Evolutionary conservation across 177 flowering plant genomes (phyloP).

Genomic region (Tripterygium wilfordii): DNA sequence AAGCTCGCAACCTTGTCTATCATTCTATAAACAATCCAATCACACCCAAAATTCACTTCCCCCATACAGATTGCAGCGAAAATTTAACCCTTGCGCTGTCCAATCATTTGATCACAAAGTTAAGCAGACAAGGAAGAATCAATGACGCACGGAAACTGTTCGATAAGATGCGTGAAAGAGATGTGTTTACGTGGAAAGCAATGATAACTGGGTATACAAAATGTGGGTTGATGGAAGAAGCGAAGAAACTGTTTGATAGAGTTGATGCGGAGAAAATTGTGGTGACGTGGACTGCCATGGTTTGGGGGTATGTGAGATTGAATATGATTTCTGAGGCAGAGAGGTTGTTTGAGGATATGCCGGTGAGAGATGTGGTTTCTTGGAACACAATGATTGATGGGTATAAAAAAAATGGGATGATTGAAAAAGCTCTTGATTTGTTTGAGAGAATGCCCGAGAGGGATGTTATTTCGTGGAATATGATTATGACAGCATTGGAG

Average conservation of each 20-base stretch:
- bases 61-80: neutral
- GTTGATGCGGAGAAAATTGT: slow-evolving; percentile 1
- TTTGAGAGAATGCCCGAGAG: neutral
- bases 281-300: neutral
- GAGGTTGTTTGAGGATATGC: slow-evolving; percentile 5
- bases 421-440: neutral
- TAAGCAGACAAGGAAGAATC: neutral
- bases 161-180: neutral
- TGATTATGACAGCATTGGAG: neutral
- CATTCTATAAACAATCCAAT: no score
- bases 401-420: neutral
- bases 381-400: slow-evolving; percentile 6
- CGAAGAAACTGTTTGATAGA: slow-evolving; percentile 2
- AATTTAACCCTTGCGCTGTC: neutral
- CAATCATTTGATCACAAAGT: neutral
- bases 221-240: neutral
- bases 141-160: neutral
- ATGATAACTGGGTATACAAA: neutral
- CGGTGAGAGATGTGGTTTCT: slow-evolving; percentile 2
- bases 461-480: slow-evolving; percentile 3
- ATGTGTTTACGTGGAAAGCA: neutral
- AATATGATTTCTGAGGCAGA: neutral
- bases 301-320: neutral
- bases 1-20: no score
- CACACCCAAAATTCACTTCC: neutral